These are phyloP conservation scores for Stephania cephalantha DNA, from an alignment of 164 flowering plant species.

Conservation along the genomic window DNA sequence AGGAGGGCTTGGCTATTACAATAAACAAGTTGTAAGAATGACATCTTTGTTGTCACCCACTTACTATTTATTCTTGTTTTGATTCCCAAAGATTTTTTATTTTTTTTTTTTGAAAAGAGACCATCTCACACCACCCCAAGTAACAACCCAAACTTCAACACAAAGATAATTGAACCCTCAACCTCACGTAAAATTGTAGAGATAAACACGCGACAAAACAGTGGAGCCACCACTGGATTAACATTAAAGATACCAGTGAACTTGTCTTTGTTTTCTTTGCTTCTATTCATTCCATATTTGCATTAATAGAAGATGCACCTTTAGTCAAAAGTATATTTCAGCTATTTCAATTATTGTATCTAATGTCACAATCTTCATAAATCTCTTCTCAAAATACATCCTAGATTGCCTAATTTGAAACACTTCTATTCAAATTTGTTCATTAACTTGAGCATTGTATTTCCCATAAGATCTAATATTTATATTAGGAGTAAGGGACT, in stretches of 20 bases:
- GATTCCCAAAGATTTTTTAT: not conserved
- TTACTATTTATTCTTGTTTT: not conserved
- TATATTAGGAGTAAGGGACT: not conserved
- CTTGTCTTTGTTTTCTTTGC: too few relatives aligned
- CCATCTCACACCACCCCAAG: too few relatives aligned
- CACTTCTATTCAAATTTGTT: not conserved
- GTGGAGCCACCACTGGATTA: too few relatives aligned
- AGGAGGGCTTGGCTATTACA: not conserved
- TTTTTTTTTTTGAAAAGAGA: too few relatives aligned
- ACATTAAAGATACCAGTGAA: too few relatives aligned
- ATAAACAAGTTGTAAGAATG: not conserved
- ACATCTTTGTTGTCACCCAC: not conserved
- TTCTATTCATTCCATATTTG: too few relatives aligned
- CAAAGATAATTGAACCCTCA: too few relatives aligned
- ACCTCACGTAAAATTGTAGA: too few relatives aligned
- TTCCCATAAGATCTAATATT: not conserved
- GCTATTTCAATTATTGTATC: not conserved
- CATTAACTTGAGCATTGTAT: not conserved
- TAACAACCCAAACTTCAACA: too few relatives aligned
- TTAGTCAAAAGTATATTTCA: too few relatives aligned
- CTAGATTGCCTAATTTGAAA: not conserved
- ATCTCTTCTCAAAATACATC: not conserved
- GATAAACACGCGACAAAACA: too few relatives aligned
- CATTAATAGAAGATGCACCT: too few relatives aligned
- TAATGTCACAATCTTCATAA: not conserved